A percentile compares a stretch with the other conserved stretches of the same genome.
These are phyloP conservation scores for Penicillium sp. DNA, from an alignment of 2,329 filamentous ascomycete genomes.

Conservation along the genomic window DNA sequence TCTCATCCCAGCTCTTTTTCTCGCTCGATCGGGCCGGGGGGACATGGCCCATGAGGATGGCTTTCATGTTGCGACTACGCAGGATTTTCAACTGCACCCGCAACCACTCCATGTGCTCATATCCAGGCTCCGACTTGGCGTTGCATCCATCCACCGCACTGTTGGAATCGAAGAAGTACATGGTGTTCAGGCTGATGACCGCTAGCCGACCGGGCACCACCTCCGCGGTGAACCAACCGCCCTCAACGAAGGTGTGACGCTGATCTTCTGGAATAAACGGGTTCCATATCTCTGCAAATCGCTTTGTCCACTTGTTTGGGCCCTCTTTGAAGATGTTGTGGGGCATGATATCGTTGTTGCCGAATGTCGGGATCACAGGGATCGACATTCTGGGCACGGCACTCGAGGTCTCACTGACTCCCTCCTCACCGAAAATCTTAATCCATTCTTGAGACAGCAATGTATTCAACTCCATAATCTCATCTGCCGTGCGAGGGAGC, in stretches of 20 bases:
- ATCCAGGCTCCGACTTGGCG: conserved; percentile 76
- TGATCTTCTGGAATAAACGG: conserved; percentile 90
- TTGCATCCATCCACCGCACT: conserved; percentile 89
- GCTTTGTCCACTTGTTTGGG: conserved; percentile 80
- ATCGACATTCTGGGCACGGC: conserved; percentile 60
- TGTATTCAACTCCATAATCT: conserved; percentile 76
- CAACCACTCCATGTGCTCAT: conserved; percentile 94
- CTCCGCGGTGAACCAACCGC: conserved; percentile 93
- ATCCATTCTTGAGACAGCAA: conserved; percentile 72
- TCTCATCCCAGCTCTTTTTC: conserved; percentile 92
- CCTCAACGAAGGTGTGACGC: conserved; percentile 83
- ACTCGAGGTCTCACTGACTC: conserved; percentile 44
- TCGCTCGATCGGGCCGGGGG: conserved; percentile 80
- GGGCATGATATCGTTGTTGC: conserved; percentile 96
- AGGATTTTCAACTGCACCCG: conserved; percentile 81
- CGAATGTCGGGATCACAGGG: conserved; percentile 84
- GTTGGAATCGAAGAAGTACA: conserved; percentile 95
- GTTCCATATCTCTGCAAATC: conserved; percentile 75
- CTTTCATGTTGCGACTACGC: conserved; percentile 83
- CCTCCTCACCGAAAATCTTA: conserved; percentile 62
- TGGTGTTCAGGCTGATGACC: conserved; percentile 90
- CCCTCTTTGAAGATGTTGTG: conserved; percentile 89
- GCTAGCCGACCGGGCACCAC: conserved; percentile 82
- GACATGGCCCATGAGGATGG: conserved; percentile 89
- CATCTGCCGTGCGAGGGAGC: conserved; percentile 68